Base-by-base conservation (phyloP, 805 yeast species). In the Ogataea pini region DNA sequence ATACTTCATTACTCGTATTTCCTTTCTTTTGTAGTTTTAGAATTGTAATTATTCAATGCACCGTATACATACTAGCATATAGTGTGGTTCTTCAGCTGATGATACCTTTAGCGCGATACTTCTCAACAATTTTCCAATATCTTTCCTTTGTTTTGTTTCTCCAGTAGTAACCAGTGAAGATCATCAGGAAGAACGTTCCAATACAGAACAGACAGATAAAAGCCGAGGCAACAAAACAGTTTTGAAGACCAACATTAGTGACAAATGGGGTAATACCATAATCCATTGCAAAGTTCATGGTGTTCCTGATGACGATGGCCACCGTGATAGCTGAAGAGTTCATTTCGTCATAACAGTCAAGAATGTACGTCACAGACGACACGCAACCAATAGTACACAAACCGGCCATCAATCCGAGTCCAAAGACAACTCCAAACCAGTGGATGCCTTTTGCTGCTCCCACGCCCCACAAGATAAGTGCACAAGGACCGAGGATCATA, bases 191-290 rank as follows among this genome's bases (percentile, higher is more conserved):
- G 52, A 78, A 77, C 9, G 79, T 64, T 25, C 73, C 69, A 52
- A 76, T 72, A 52, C 77, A 68, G 50, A 72, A 72, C 31, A 81
- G 61, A 44, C 79, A 72, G 53, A 80, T 71, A 47, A 77, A 76
- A 1, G 79, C 84, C 10, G 82, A 77, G 1, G 79, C 76, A 42
- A 82, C 73, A 51, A 81, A 82, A 14, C 83, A 72, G 56, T 80
- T 75, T 55, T 80, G 79, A 46, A 72, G 67, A 1, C 87, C 87
- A 44, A 71, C 63, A 52, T 75, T 71, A 3, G 57, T 63, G 29
- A 80, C 68, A 82, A 85, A 83, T 14, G 81, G 78, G 2, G 83
- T 80, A 49, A 80, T 72, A 22, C 83, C 86, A 49, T 82, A 82
- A 42, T 76, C 77, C 63, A 79, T 74, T 3, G 79, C 83, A 58